Evolutionary conservation across 2,329 filamentous ascomycete species (phyloP).

Genomic region (Cytospora piceae): DNA sequence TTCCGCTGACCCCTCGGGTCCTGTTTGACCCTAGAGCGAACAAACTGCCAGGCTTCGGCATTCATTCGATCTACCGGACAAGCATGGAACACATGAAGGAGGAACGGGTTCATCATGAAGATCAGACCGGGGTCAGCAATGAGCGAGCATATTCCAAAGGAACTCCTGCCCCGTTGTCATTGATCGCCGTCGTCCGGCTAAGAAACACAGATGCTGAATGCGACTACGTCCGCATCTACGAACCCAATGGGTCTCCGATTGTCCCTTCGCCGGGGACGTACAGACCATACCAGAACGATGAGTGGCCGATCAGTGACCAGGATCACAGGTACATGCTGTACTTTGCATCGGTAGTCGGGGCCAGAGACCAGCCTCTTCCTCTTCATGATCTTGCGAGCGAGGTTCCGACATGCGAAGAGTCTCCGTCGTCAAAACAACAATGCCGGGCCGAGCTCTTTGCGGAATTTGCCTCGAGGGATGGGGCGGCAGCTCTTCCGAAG

Average conservation of each 20-base stretch:
- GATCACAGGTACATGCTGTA: slow-evolving; percentile 3
- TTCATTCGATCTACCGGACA: neutral
- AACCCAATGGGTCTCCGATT: neutral
- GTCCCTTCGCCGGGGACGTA: neutral
- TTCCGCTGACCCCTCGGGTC: neutral
- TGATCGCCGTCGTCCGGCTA: neutral
- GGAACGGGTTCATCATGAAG: neutral
- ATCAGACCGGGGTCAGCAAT: too few species aligned
- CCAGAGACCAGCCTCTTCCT: neutral
- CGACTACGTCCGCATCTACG: neutral
- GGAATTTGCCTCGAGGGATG: too few species aligned
- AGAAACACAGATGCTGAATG: neutral
- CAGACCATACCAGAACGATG: neutral
- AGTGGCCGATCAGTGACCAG: neutral
- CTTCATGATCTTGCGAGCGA: too few species aligned
- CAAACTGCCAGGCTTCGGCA: neutral
- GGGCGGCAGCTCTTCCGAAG: too few species aligned
- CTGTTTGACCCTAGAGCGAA: neutral
- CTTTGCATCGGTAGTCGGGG: neutral
- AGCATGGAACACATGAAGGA: neutral
- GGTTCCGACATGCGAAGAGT: too few species aligned
- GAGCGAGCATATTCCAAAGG: neutral
- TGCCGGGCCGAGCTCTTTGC: too few species aligned
- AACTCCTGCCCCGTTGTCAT: neutral
- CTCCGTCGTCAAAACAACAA: too few species aligned